Percentiles rank a stretch among this genome's conserved stretches.
Evolutionary conservation across 495 filamentous ascomycete species (phyloP).

Genomic region (Penicillium malachiteum): DNA sequence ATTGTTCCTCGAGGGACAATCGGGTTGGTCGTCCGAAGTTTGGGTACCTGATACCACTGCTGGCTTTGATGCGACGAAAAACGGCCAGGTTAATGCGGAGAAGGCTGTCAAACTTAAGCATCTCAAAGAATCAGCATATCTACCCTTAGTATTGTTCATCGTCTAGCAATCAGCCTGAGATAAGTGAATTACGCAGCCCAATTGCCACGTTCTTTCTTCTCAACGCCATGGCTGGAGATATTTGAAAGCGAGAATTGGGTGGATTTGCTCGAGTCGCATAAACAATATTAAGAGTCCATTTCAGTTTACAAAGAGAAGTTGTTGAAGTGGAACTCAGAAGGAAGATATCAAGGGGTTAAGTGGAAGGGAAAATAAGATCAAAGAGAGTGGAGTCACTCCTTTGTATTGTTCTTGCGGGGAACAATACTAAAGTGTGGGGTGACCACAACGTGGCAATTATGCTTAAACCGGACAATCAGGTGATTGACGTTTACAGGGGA

Average conservation of each 20-base stretch:
- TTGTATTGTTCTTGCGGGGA: background rate
- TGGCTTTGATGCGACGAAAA: too few relatives aligned
- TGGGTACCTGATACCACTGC: too few relatives aligned
- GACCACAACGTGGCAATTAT: background rate
- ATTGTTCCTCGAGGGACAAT: background rate
- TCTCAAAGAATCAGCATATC: background rate
- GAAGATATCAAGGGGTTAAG: background rate
- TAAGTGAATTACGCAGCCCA: background rate
- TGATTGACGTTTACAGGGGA: background rate
- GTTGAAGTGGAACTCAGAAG: background rate
- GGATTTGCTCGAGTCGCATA: background rate
- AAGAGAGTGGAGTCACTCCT: too few relatives aligned
- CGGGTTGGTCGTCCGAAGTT: too few relatives aligned
- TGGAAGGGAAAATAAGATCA: background rate
- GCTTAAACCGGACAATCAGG: background rate
- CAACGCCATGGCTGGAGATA: background rate
- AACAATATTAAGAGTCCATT: background rate
- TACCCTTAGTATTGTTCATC: conserved; percentile 22
- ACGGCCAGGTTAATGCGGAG: too few relatives aligned
- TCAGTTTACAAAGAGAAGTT: background rate
- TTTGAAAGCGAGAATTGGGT: background rate
- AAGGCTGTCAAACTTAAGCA: too few relatives aligned
- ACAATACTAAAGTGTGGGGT: background rate
- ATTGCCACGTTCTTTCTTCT: background rate
- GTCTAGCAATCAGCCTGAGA: background rate